Evolutionary conservation across 108 stramenopile species (phyloP).

Genomic region (Skeletonema costatum): DNA sequence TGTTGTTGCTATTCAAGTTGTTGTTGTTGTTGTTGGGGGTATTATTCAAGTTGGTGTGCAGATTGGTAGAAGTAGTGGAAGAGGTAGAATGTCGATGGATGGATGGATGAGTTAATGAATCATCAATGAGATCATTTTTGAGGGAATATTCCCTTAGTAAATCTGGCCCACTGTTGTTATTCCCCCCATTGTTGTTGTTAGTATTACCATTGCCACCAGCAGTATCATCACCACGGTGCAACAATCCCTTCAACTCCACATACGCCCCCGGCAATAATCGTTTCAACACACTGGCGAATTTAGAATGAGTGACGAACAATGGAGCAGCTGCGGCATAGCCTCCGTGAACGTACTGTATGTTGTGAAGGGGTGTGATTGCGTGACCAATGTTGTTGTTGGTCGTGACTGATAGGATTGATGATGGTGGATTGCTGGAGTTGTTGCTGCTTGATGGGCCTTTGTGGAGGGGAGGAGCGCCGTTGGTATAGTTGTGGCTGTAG

Average conservation of each 20-base stretch:
- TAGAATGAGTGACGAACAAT: conserved; percentile 30
- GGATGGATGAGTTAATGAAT: neutral
- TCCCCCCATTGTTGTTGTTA: neutral
- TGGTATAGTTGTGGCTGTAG: no score
- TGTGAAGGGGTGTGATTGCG: conserved; percentile 35
- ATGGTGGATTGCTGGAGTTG: neutral
- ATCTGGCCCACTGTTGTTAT: neutral
- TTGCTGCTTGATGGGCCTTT: no score
- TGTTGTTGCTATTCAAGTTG: neutral
- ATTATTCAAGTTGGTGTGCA: no score
- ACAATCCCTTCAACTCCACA: conserved; percentile 22
- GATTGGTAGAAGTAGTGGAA: no score
- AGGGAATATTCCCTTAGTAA: neutral
- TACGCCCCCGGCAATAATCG: conserved; percentile 42
- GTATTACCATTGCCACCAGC: neutral
- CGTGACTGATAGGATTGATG: neutral
- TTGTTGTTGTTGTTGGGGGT: neutral
- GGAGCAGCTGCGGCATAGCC: conserved; percentile 57
- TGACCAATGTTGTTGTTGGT: neutral
- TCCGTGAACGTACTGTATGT: conserved; percentile 61
- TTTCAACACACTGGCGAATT: conserved; percentile 38
- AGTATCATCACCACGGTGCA: neutral
- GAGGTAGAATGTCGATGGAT: neutral
- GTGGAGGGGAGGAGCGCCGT: no score
- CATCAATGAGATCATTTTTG: neutral